phyloP scores from a whole-genome alignment of 495 filamentous ascomycete genomes.

The Physcia stellaris region DNA sequence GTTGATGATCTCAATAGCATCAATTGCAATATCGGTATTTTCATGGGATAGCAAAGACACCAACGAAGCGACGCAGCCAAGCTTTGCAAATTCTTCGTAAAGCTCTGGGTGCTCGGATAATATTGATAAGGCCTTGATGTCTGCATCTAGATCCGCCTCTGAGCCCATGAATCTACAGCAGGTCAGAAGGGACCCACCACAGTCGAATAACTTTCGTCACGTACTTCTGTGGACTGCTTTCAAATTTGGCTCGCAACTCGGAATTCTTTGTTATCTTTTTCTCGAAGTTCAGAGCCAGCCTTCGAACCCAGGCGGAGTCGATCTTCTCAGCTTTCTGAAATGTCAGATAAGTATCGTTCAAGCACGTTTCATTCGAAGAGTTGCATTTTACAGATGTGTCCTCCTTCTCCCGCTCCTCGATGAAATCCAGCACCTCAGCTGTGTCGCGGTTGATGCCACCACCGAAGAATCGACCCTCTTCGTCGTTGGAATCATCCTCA shows the following conservation, averaged over 20 bases:
- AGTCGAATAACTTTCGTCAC: slow-evolving; percentile 24
- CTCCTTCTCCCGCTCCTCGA: slow-evolving; percentile 54
- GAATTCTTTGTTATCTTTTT: slow-evolving; percentile 84
- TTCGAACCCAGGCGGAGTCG: slow-evolving; percentile 70
- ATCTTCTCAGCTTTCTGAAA: slow-evolving; percentile 53
- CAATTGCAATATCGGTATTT: slow-evolving; percentile 94
- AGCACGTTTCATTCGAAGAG: not conserved
- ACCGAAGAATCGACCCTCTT: slow-evolving; percentile 91
- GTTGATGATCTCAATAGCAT: slow-evolving; percentile 74
- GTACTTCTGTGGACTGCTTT: slow-evolving; percentile 70
- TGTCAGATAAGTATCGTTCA: slow-evolving; percentile 1
- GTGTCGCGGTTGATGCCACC: slow-evolving; percentile 74
- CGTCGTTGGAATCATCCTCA: slow-evolving; percentile 50
- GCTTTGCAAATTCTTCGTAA: slow-evolving; percentile 66
- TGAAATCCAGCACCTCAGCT: slow-evolving; percentile 76
- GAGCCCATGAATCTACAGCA: slow-evolving; percentile 53
- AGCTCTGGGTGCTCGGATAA: slow-evolving; percentile 77
- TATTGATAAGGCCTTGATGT: slow-evolving; percentile 79
- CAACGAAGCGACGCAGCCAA: slow-evolving; percentile 64
- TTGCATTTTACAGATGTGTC: slow-evolving; percentile 24
- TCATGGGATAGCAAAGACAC: slow-evolving; percentile 81
- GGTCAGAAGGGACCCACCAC: slow-evolving; percentile 8
- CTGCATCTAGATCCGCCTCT: slow-evolving; percentile 84
- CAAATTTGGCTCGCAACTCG: slow-evolving; percentile 81
- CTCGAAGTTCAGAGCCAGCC: slow-evolving; percentile 74